Evolutionary conservation across 2,329 filamentous ascomycete species (phyloP), one percentile per base, ranked within the genome.

Genomic region (Fusarium abutilonis): DNA sequence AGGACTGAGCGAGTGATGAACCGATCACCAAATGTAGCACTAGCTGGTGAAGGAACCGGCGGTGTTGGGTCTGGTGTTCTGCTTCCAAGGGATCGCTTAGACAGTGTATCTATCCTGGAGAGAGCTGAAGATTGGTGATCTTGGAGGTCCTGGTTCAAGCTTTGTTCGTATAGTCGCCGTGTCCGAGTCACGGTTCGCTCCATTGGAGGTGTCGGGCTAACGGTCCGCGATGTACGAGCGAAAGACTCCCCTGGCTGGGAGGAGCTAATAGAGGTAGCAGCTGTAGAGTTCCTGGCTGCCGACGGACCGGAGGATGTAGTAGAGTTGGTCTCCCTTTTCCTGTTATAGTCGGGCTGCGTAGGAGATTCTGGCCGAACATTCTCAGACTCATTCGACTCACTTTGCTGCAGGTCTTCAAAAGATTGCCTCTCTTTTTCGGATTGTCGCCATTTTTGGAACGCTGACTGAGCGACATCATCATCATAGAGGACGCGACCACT

Each of bases 221-320:
- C 67, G 2, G 78, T 77, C 5, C 70, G 72, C 5, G 80, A 69
- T 11, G 75, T 72, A 0, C 76, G 70, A 17, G 77, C 72, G 9
- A 75, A 69, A 2, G 80, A 74, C 31, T 82, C 80, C 67, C 74
- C 77, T 14, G 79, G 79, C 58, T 94, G 91, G 17, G 74, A 73
- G 1, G 93, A 96, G n/a, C 88, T 86, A 46, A 96, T 81, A 0
- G 94, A 97, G 0, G 93, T 97, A 4, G 92, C 93, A 7, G 93
- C 91, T 1, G 93, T 97, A 0, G 94, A 97, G 52, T 86, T 88
- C 26, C 91, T 88, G 23, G 86, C 85, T 35, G 88, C 83, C 0
- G 86, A 88, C 6, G 87, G 89, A 4, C 78, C 79, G 0, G 86
- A 89, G 0, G 92, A 95, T 7, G 88, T 89, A 0, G 91, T 96